Conservation (phyloP, 768 basidiomycete genomes). For the Podaxis carcinomalis region DNA sequence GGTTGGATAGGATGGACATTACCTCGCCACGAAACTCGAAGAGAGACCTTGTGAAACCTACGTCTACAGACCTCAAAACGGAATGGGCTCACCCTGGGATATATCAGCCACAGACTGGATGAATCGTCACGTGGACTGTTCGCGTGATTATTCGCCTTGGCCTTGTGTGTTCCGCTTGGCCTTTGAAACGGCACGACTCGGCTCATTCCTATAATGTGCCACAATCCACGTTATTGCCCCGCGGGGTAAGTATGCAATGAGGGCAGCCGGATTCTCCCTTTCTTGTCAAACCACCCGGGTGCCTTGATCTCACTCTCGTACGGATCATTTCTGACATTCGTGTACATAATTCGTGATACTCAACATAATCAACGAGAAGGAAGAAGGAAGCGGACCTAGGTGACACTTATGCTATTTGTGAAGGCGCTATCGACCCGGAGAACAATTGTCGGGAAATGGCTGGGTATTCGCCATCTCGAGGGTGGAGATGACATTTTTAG, state of each 20-base stretch:
- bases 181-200: constrained; percentile 22
- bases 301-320: constrained; percentile 48
- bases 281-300: constrained; percentile 33
- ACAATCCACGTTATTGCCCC: constrained; percentile 16
- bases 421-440: constrained; percentile 82
- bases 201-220: constrained; percentile 6
- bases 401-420: constrained; percentile 53
- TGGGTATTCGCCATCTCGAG: constrained; percentile 47
- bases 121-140: constrained; percentile 6
- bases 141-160: background rate
- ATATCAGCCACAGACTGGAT: too few species aligned
- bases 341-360: constrained; percentile 50
- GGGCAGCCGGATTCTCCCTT: constrained; percentile 33
- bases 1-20: too few species aligned
- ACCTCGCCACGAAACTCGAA: constrained; percentile 25
- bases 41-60: constrained; percentile 54
- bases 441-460: constrained; percentile 41
- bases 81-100: constrained; percentile 29
- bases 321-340: constrained; percentile 70
- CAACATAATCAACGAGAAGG: constrained; percentile 28
- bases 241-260: constrained; percentile 37
- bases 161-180: constrained; percentile 16
- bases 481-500: constrained; percentile 74
- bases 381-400: constrained; percentile 17
- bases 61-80: constrained; percentile 42